A percentile compares a stretch with the other conserved stretches of the same genome.
phyloP scores from a whole-genome alignment of 257 asterid genomes.

The Lycium barbarum region DNA sequence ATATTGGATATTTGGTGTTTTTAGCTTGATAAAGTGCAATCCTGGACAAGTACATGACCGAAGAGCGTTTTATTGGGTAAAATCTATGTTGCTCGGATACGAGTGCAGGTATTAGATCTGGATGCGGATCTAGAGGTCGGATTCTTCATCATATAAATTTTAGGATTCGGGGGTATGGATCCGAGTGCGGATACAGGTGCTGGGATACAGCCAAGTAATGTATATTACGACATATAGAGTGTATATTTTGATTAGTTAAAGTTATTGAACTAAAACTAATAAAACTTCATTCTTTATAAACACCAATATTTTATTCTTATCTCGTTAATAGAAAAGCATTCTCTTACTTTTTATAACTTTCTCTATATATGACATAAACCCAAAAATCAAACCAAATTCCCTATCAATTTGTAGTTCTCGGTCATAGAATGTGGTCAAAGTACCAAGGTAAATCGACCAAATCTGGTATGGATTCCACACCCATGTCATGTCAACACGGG shows the following conservation, averaged over 20 bases:
- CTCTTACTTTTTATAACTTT: neutral
- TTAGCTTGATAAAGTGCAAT: neutral
- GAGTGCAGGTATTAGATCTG: neutral
- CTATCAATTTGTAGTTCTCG: no score
- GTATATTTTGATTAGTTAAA: neutral
- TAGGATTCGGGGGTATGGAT: neutral
- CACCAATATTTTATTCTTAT: neutral
- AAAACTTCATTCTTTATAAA: neutral
- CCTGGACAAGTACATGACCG: constrained; percentile 16
- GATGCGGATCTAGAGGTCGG: neutral
- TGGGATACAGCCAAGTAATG: neutral
- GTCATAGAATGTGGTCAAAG: no score
- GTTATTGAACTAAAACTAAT: neutral
- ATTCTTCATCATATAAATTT: constrained; percentile 17
- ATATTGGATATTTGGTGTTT: neutral
- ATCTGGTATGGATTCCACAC: neutral
- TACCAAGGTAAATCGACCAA: no score
- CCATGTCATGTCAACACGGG: neutral
- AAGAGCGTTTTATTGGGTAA: neutral
- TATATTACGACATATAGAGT: neutral
- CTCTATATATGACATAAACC: neutral
- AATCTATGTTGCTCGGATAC: neutral
- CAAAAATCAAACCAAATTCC: no score
- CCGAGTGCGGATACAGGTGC: neutral
- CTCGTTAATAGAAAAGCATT: neutral